Evolutionary conservation across 331 rosid species (phyloP), one percentile per base, ranked within the genome.

Genomic region (Rosa hybrid): DNA sequence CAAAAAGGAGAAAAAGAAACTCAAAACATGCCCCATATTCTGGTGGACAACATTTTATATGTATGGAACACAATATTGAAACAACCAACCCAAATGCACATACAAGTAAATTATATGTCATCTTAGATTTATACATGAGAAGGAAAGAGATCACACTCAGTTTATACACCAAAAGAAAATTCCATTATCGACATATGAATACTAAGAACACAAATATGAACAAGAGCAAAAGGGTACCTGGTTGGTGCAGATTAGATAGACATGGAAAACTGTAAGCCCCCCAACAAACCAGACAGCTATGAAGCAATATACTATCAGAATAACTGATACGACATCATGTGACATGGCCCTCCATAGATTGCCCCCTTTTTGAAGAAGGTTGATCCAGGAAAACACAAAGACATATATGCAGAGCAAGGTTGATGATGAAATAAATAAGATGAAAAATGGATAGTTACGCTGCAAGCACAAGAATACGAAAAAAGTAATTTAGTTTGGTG

Each of bases 261-360:
- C 75, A 83, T 94, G 98, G 86, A 94, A 94, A 54, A 91, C 89
- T 20, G 97, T 91, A 21, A 94, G 91, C 14, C 98, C 98, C 17
- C 98, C 98, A 25, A 94, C 98, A 75, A 94, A 94, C 98, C 98
- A 94, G 82, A 92, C 81, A 7, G 88, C 86, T 39, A 91, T 75
- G 80, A 94, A 94, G 95, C 98, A 92, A 84, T 94, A 94, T 7
- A 87, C 88, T 34, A 90, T 88, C 84, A 94, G 97, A 72, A 88
- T 67, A 74, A 92, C 90, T 0, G 98, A 94, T 63, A 87, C 50
- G 45, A 86, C 18, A 79, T 92, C 97, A 0, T 3, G 84, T 25
- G 91, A 83, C 89, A 94, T 81, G 71, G 6, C 84, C 57, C 0
- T 80, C 92, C 90, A 81, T 76, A 91, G 4, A 53, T 20, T 76